phyloP scores from a whole-genome alignment of 192 early-diverging fungal genomes.

The Chytriomyces hyalinus region DNA sequence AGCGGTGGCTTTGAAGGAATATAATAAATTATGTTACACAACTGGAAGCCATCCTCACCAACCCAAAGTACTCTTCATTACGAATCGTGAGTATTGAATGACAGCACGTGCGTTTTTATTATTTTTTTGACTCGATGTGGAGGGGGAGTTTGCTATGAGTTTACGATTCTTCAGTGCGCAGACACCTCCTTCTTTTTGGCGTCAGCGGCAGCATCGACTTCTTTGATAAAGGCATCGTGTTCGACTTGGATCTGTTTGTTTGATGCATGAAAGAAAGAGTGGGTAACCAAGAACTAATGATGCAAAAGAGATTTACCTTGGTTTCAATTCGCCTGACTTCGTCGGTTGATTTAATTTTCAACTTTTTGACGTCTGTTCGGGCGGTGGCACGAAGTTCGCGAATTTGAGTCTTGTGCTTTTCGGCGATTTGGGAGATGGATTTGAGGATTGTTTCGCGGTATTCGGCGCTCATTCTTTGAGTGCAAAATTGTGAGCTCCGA shows the following conservation, averaged over 20 bases:
- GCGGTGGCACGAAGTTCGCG: slow-evolving; percentile 20
- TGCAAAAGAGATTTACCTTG: slow-evolving; percentile 5
- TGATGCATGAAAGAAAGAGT: background rate
- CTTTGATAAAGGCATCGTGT: slow-evolving; percentile 1
- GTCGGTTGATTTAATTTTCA: slow-evolving; percentile 23
- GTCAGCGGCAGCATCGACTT: slow-evolving; percentile 10
- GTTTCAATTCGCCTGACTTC: slow-evolving; percentile 21
- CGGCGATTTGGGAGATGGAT: slow-evolving; percentile 19
- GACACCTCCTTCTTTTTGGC: slow-evolving; percentile 32
- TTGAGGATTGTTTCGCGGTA: slow-evolving; percentile 23
- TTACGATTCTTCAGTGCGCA: no score
- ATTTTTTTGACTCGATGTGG: background rate
- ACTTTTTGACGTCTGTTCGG: slow-evolving; percentile 22
- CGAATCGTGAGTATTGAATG: background rate
- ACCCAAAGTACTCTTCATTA: slow-evolving; percentile 15
- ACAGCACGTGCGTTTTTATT: background rate
- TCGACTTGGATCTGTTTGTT: slow-evolving; percentile 18
- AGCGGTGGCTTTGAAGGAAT: background rate
- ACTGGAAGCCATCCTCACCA: background rate
- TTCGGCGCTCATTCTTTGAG: slow-evolving; percentile 9
- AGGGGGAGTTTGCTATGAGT: background rate
- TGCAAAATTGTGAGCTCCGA: background rate
- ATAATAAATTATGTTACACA: background rate
- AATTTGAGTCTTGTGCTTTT: slow-evolving; percentile 25
- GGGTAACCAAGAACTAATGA: background rate